Base-by-base conservation (phyloP, 352 stramenopile genomes). In the Pythium plurisporium region DNA sequence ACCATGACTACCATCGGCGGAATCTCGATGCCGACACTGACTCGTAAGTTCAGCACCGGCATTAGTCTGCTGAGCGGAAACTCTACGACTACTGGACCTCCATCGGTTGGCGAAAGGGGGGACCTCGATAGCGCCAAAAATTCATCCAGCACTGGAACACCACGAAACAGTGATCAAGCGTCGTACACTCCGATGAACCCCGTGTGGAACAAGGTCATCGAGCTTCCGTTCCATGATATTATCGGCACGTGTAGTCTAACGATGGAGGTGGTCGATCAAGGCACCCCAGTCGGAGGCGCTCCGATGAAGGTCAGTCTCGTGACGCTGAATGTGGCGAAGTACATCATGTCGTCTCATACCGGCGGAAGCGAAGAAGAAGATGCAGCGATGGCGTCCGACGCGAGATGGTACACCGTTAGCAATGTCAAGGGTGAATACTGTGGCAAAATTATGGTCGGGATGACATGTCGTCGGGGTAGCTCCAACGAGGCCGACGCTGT, bases 381-480 rank as follows among this genome's bases (percentile, higher is more conserved):
- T 20, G 66, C 67, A 4, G 76, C 81, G 8, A 87, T 90, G 64
- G 74, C 73, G n/a, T 71, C 77, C 11, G 79, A 91, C 52, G 76
- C 72, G 36, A 79, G 85, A 27, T 95, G 85, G 85, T 91, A 91
- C 67, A 92, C 85, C 4, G 74, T 95, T 23, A 91, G 85, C 53
- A 95, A 91, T 40, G 64, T 64, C 2, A 93, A 91, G 61, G 85
- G 85, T 12, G 85, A 95, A 51, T 95, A 93, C 64, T 95, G 85
- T 30, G 85, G 85, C 22, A 91, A 91, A 53, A 70, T 95, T 15
- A 82, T 89, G 61, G 51, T 95, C 1, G 81, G 81, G 7, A 89
- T 95, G 20, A 91, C 79, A 11, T 93, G 82, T 36, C 69, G 74
- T 40, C 73, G 72, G 0, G 57, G 55, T 4, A 72, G 73, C 26